Base-by-base conservation (phyloP, 2,329 filamentous ascomycete species). In the Colletotrichum kahawae region DNA sequence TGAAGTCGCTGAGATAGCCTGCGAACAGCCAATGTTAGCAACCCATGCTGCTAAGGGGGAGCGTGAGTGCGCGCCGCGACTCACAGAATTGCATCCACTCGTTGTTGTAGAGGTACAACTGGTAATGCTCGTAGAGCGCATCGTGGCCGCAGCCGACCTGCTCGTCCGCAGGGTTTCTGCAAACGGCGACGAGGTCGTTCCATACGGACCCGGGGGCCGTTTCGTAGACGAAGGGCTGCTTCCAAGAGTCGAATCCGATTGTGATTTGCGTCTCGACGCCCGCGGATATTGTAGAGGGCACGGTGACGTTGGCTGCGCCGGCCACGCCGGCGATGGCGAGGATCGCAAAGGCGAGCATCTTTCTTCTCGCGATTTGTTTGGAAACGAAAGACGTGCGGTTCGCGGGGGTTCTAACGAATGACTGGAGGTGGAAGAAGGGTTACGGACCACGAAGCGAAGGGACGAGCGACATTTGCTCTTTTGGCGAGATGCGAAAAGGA, bases 191-290 rank as follows among this genome's bases (percentile, higher is more conserved):
- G 2, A 13, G 16, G 18, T 72, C 69, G 14, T 68, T 34, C 18
- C 59, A 67, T 1, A 71, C 21, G 5, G 33, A 33, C 5, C 21
- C 21, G 2, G 69, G 48, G 13, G 65, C 12, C 24, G 48, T 51
- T 18, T 74, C 71, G 43, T 74, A 70, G n/a, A 70, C 71, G 51
- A 65, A 74, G 14, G 57, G 59, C 34, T 70, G 66, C 60, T 74
- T 74, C 60, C 59, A 64, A 2, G 27, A 27, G 59, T 74, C 71
- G 67, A 65, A 70, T 34, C 67, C 71, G 27, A 74, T 38, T 13
- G 67, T 33, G n/a, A 74, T 70, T 13, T 74, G 66, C 4, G 67
- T 74, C 59, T 59, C 60, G 54, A 62, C 72, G 54, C 62, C 72
- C 13, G 68, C 72, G 12, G 29, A 7, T 21, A 60, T 38, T 4